Evolutionary conservation across 2,329 filamentous ascomycete species (phyloP), one percentile per base, ranked within the genome.

Genomic region (Colletotrichum karsti): DNA sequence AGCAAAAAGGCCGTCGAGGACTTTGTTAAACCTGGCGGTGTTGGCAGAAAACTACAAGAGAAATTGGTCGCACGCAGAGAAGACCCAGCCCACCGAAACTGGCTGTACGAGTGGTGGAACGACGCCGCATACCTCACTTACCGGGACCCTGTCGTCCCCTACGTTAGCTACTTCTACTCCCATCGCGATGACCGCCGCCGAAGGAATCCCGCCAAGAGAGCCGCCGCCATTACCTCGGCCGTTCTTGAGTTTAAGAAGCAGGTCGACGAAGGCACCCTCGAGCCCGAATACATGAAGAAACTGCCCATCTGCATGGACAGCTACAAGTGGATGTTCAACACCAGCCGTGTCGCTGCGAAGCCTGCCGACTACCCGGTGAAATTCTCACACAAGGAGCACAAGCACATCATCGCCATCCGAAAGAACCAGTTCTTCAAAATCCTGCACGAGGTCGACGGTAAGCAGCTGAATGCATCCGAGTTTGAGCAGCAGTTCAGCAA

Each of bases 401-500:
- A 95, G 83, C 92, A 98, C 83, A 93, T 99, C 73, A 82, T 97
- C 54, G 96, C 90, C 39, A 88, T 98, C 69, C 92, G 96, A 81
- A 98, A 98, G 86, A 98, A 98, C 85, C 93, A 97, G 77, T 97
- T 98, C 84, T 99, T 94, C 90, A 98, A 97, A 86, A 88, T 99
- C 41, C 81, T 88, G 12, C 90, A 97, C 74, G 92, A 97, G 79
- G 84, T 95, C 74, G 88, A 90, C 73, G 95, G 95, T 71, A 89
- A 92, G 82, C 92, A 94, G 80, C 89, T 99, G 73, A 98, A 93
- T 82, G 92, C 93, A 9, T 88, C 91, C 20, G 96, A 99, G 85
- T 87, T 99, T 30, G 94, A 98, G 84, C 87, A 91, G 72, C 94
- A 97, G 79, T 98, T 99, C 84, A 86, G 88, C 75, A 90, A 89